These are phyloP conservation scores for Boletus patriciae DNA, from an alignment of 768 basidiomycete species.

Conservation along the genomic window DNA sequence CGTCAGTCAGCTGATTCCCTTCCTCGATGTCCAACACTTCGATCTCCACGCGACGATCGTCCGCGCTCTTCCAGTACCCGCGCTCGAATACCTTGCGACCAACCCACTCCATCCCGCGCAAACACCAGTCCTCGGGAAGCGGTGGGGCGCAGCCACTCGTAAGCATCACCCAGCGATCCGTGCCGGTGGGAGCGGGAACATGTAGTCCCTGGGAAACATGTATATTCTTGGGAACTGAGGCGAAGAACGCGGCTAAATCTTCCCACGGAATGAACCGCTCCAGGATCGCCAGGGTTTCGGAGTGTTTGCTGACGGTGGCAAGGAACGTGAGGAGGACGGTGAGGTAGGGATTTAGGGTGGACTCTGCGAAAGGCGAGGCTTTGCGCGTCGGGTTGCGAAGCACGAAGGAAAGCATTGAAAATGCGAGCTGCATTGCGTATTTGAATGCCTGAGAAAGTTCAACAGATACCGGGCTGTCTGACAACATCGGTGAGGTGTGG, in stretches of 20 bases:
- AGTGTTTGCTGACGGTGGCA: conserved; percentile 67
- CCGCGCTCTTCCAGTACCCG: conserved; percentile 89
- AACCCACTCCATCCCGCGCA: conserved; percentile 97
- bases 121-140: conserved; percentile 91
- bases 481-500: conserved; percentile 30
- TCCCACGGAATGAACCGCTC: conserved; percentile 86
- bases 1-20: conserved; percentile 60
- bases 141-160: conserved; percentile 69
- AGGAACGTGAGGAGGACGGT: conserved; percentile 87
- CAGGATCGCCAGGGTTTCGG: conserved; percentile 57
- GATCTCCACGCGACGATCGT: conserved; percentile 66
- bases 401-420: conserved; percentile 70
- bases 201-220: conserved; percentile 47
- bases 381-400: conserved; percentile 64
- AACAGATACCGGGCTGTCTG: conserved; percentile 33
- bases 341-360: conserved; percentile 81
- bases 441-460: conserved; percentile 68
- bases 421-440: conserved; percentile 76
- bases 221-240: conserved; percentile 54
- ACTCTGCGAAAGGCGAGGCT: conserved; percentile 53
- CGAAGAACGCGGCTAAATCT: conserved; percentile 64
- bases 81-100: conserved; percentile 87
- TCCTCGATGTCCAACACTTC: conserved; percentile 74
- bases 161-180: conserved; percentile 63
- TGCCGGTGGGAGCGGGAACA: conserved; percentile 31